Conservation (phyloP, 306 rosid species). For the Ormosia emarginata region DNA sequence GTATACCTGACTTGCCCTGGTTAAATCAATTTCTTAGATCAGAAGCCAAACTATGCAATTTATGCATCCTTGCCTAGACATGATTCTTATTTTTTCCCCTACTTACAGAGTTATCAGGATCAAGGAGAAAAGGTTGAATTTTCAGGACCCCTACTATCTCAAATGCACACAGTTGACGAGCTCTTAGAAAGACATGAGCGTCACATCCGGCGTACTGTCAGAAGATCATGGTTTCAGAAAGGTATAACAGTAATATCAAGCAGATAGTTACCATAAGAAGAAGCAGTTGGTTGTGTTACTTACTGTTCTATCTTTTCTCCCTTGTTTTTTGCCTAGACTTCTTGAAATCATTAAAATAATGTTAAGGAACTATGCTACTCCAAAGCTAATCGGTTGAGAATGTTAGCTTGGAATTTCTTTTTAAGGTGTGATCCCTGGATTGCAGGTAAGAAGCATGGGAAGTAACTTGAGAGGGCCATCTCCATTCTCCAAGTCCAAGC, state of each 20-base stretch:
- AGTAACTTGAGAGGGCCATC: conserved; percentile 28
- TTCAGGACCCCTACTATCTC: conserved; percentile 91
- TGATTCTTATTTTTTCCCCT: conserved; percentile 14
- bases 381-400: neutral
- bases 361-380: neutral
- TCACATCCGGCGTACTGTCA: conserved; percentile 65
- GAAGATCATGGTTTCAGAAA: conserved; percentile 91
- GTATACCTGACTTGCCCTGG: neutral
- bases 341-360: neutral
- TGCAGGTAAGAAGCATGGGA: conserved; percentile 64
- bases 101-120: conserved; percentile 66
- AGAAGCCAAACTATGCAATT: neutral
- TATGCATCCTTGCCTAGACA: neutral
- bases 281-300: neutral
- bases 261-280: conserved; percentile 2
- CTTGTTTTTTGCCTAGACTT: neutral
- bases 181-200: conserved; percentile 89
- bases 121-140: conserved; percentile 82
- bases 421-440: conserved; percentile 19
- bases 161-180: conserved; percentile 84
- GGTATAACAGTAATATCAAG: conserved; percentile 41
- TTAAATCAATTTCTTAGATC: neutral
- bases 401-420: neutral
- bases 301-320: neutral
- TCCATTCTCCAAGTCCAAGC: conserved; percentile 12